Evolutionary conservation across 805 yeast species (phyloP).

Genomic region (Blastobotrys attinorum): DNA sequence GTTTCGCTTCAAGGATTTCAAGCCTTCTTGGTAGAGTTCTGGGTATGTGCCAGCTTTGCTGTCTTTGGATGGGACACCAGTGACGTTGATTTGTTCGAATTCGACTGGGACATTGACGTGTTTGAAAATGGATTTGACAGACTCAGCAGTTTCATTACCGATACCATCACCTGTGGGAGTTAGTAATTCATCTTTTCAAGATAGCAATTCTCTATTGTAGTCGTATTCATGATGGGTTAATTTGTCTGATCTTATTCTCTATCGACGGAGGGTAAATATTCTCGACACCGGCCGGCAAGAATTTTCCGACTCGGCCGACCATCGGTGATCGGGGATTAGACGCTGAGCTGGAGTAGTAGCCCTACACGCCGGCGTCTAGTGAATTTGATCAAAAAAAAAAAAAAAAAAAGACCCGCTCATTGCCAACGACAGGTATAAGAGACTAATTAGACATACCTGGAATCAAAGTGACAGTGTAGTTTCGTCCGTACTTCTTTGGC

Average conservation of each 20-base stretch:
- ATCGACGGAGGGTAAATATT: no score
- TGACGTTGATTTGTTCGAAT: constrained; percentile 67
- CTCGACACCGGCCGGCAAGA: no score
- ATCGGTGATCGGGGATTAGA: no score
- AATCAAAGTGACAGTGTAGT: constrained; percentile 85
- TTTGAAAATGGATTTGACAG: constrained; percentile 83
- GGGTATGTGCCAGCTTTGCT: constrained; percentile 32
- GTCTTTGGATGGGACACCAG: constrained; percentile 40
- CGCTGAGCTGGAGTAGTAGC: no score
- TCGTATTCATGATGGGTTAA: no score
- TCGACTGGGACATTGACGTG: constrained; percentile 87
- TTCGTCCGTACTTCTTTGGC: constrained; percentile 92
- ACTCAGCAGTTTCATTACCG: constrained; percentile 91
- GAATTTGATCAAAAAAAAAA: no score
- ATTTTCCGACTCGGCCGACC: no score
- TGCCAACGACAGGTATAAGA: constrained; percentile 11
- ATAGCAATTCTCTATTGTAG: no score
- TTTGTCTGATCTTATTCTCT: no score
- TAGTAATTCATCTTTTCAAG: constrained; percentile 1
- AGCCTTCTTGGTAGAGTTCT: constrained; percentile 74
- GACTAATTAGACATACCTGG: constrained; percentile 37
- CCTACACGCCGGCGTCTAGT: no score
- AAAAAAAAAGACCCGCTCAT: not conserved
- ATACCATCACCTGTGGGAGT: constrained; percentile 75
- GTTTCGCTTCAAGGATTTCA: constrained; percentile 86